Conservation (phyloP, 73 alveolate genomes). For the Paramecium biaurelia region DNA sequence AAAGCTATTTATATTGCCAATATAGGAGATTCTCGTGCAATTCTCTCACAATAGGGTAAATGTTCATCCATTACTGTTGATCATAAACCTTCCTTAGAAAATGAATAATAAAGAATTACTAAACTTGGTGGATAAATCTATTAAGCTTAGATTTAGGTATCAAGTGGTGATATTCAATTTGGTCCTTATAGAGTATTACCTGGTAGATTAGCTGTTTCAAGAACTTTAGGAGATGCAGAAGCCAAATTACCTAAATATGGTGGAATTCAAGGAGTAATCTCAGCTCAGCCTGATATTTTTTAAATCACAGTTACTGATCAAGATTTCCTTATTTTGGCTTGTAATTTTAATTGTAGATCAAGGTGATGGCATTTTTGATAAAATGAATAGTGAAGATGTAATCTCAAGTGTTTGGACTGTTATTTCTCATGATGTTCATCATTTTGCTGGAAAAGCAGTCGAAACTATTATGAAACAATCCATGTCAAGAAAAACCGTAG, state of each 20-base stretch:
- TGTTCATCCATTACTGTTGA: slow-evolving; percentile 64
- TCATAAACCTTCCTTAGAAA: slow-evolving; percentile 76
- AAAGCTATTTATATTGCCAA: slow-evolving; percentile 77
- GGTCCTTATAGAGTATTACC: slow-evolving; percentile 91
- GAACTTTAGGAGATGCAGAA: slow-evolving; percentile 94
- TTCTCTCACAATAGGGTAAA: slow-evolving; percentile 71
- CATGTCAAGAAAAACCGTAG: slow-evolving; percentile 78
- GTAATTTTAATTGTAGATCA: slow-evolving; percentile 62
- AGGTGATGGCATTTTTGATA: slow-evolving; percentile 85
- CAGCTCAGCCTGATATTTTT: slow-evolving; percentile 84
- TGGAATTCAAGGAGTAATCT: slow-evolving; percentile 90
- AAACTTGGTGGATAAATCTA: slow-evolving; percentile 93
- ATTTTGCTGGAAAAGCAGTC: slow-evolving; percentile 91
- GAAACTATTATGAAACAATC: slow-evolving; percentile 91
- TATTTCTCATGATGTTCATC: slow-evolving; percentile 73
- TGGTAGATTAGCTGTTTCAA: slow-evolving; percentile 85
- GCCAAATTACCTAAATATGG: slow-evolving; percentile 91
- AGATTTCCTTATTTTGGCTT: slow-evolving; percentile 79
- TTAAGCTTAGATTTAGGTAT: slow-evolving; percentile 72
- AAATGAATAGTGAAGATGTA: slow-evolving; percentile 72
- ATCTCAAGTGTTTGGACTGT: slow-evolving; percentile 71
- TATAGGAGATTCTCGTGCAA: slow-evolving; percentile 83
- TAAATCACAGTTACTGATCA: slow-evolving; percentile 79
- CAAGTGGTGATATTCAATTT: background rate
- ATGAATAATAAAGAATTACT: slow-evolving; percentile 74